Evolutionary conservation across 306 rosid genomes (phyloP), one percentile per base, ranked within the genome.

Genomic region (Trifolium subterraneum): DNA sequence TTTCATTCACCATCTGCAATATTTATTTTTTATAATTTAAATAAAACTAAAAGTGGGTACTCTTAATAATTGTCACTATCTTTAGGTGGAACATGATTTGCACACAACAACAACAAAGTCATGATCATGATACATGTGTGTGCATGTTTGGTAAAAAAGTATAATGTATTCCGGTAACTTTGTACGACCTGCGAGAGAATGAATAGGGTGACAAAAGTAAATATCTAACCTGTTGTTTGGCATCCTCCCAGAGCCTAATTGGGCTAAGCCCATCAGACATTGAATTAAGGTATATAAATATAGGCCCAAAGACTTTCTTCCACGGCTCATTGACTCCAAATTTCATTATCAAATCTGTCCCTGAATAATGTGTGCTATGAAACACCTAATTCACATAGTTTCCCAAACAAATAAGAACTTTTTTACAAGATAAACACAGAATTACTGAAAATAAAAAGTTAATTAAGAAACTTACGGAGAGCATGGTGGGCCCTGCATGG

Each of bases 281-380:
- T 25, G 85, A 82, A 73, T 93, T 93, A 1, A 91, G 86, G 73
- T 89, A 82, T 44, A 89, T 33, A 42, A 91, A 93, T 70, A 93
- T 61, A 5, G 97, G 98, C 25, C 98, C 98, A 66, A 47, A 88
- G 2, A 93, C 93, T 85, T 93, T 93, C 88, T 91, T 93, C 98
- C 98, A 93, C 0, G 88, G 52, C 81, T 93, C 97, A 59, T 84
- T 79, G 12, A 78, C 22, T 64, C 78, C 83, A 66, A 93, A 84
- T 36, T 86, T 73, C 77, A 91, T 18, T 7, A 93, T 78, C 36
- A 93, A 60, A 59, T 89, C 98, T 60, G 2, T 61, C 69, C 98
- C 98, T 1, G 97, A 81, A 74, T 93, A 93, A 68, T 93, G 98
- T 12, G 90, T 82, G 77, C 98, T 93, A 47, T 89, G 98, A 81